phyloP scores from a whole-genome alignment of 306 rosid genomes.

The Luffa acutangula region DNA sequence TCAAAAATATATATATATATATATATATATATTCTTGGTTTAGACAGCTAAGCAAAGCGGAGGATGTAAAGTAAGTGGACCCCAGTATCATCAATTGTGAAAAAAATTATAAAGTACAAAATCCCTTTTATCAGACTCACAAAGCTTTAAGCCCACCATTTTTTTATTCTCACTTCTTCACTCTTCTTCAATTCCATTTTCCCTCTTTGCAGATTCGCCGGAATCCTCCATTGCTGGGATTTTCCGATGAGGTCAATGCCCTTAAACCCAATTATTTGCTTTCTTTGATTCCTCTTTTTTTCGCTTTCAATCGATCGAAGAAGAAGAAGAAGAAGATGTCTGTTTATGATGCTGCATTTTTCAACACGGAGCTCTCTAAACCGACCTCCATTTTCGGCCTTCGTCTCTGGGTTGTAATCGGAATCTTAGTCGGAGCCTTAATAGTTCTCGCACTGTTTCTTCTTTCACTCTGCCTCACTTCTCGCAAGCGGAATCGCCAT shows the following conservation, averaged over 20 bases:
- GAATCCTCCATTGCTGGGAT: not conserved
- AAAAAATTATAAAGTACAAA: not conserved
- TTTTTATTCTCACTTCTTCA: not conserved
- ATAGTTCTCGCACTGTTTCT: slow-evolving; percentile 72
- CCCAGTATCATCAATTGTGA: not conserved
- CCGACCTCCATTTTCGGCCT: slow-evolving; percentile 86
- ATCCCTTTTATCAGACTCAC: not conserved
- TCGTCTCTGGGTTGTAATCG: slow-evolving; percentile 85
- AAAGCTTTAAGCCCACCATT: not conserved
- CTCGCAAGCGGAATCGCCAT: slow-evolving; percentile 45
- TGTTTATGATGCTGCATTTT: slow-evolving; percentile 68
- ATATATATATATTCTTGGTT: not conserved
- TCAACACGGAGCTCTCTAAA: slow-evolving; percentile 65
- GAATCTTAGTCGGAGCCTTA: slow-evolving; percentile 71
- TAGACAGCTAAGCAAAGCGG: slow-evolving; percentile 5
- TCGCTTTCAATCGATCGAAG: too few species aligned
- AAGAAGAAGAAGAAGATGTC: slow-evolving; percentile 33
- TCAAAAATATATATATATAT: not conserved
- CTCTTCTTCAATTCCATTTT: not conserved
- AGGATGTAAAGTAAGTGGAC: not conserved
- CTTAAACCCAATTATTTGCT: not conserved
- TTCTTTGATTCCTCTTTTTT: not conserved
- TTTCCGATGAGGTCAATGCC: not conserved
- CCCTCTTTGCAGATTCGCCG: slow-evolving; percentile 3
- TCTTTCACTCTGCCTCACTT: slow-evolving; percentile 83